Evolutionary conservation across 768 basidiomycete genomes (phyloP).

Genomic region (Serendipita sp.): DNA sequence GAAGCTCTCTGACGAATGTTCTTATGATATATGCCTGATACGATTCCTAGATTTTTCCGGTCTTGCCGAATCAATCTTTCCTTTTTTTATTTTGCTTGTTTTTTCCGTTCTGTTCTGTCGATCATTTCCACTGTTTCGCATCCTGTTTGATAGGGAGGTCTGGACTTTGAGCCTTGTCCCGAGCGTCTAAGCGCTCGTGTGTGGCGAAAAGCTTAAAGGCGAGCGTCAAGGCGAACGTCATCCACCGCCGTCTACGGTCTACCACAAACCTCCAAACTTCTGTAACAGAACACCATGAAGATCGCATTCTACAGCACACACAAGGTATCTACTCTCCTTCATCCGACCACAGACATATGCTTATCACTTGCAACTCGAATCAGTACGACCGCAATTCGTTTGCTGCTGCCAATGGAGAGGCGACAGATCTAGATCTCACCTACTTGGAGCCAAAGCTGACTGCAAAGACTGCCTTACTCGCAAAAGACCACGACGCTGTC

Average conservation of each 20-base stretch:
- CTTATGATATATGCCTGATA: not conserved
- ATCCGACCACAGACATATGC: not conserved
- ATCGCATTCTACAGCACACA: slow-evolving; percentile 14
- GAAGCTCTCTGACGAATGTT: no score
- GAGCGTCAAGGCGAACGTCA: no score
- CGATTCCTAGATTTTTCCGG: not conserved
- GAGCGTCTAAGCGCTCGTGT: not conserved
- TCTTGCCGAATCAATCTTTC: no score
- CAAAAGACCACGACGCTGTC: slow-evolving; percentile 11
- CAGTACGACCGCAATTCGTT: slow-evolving; percentile 14
- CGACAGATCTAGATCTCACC: slow-evolving; percentile 9
- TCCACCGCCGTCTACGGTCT: no score
- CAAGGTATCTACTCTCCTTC: slow-evolving; percentile 7
- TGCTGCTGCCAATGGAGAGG: not conserved
- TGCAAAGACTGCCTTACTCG: slow-evolving; percentile 8
- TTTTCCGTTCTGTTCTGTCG: no score
- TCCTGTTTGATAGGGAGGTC: no score
- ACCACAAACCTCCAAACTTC: no score
- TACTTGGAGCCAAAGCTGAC: slow-evolving; percentile 10
- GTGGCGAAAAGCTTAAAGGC: not conserved
- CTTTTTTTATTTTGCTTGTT: no score
- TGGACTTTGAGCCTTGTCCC: not conserved
- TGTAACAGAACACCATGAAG: slow-evolving; percentile 7
- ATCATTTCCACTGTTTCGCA: no score
- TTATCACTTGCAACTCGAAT: not conserved